These are phyloP conservation scores for Gautieria morchelliformis DNA, from an alignment of 768 basidiomycete species.

Conservation along the genomic window DNA sequence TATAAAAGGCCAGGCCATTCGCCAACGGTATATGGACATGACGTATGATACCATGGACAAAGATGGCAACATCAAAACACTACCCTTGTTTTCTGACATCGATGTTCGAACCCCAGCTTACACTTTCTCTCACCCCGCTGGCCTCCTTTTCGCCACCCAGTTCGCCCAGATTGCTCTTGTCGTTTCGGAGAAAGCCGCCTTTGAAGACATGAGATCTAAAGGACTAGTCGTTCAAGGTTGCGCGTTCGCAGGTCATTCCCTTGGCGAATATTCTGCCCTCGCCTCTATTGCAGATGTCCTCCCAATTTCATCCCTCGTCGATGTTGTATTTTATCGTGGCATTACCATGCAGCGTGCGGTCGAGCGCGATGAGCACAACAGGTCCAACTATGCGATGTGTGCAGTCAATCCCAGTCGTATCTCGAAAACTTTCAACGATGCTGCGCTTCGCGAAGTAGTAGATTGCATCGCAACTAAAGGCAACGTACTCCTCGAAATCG, in stretches of 20 bases:
- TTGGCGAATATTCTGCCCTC: constrained; percentile 97
- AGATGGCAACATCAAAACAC: constrained; percentile 91
- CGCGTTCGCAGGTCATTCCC: constrained; percentile 94
- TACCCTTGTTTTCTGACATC: constrained; percentile 94
- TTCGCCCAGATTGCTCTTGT: constrained; percentile 98
- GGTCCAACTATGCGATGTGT: constrained; percentile 98
- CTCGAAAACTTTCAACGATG: constrained; percentile 88
- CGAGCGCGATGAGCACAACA: constrained; percentile 85
- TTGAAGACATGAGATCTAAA: constrained; percentile 95
- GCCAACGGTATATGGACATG: constrained; percentile 99
- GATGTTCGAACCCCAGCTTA: constrained; percentile 90
- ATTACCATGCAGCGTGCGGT: constrained; percentile 99
- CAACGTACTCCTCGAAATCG: constrained; percentile 86
- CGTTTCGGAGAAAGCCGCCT: constrained; percentile 96
- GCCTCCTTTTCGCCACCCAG: constrained; percentile 94
- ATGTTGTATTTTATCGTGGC: constrained; percentile 98
- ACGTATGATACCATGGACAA: constrained; percentile 95
- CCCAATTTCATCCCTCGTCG: constrained; percentile 88
- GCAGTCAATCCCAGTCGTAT: constrained; percentile 98
- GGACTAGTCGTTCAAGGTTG: constrained; percentile 90
- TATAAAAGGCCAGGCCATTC: constrained; percentile 96
- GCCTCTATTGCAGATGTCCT: constrained; percentile 97
- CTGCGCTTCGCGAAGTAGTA: constrained; percentile 94
- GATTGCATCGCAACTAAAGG: constrained; percentile 76
- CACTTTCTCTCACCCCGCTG: constrained; percentile 95